These are phyloP conservation scores for Lunularia cruciata DNA, from an alignment of 225 moss, liverwort and hornwort species.

Conservation along the genomic window DNA sequence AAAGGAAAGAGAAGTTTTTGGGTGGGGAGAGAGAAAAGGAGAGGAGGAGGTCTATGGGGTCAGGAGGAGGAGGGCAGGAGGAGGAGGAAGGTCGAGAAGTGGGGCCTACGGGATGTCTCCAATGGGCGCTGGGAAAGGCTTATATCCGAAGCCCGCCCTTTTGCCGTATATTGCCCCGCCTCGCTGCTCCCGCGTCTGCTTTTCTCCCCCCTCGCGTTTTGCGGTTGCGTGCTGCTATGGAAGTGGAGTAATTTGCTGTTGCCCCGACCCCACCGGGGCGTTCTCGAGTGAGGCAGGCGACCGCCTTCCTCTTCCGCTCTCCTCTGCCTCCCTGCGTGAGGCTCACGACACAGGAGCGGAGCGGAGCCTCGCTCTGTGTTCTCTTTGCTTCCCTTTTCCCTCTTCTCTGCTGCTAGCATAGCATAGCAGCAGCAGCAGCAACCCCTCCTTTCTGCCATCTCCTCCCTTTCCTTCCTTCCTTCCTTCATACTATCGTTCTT, in stretches of 20 bases:
- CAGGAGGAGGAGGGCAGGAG: conserved; percentile 8
- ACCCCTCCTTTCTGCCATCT: neutral
- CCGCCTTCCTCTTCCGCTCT: conserved; percentile 19
- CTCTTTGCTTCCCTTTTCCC: neutral
- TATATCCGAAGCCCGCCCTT: conserved; percentile 21
- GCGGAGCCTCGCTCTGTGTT: neutral
- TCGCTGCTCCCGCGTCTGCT: neutral
- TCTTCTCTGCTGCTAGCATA: no score
- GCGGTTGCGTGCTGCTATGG: conserved; percentile 41
- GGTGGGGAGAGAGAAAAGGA: conserved; percentile 7
- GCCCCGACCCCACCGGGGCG: conserved; percentile 36
- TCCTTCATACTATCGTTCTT: conserved; percentile 1
- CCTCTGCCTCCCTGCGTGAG: conserved; percentile 35
- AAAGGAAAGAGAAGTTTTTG: neutral
- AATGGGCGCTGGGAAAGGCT: conserved; percentile 23
- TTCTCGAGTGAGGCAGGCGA: conserved; percentile 34
- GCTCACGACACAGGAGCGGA: conserved; percentile 34
- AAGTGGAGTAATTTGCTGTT: conserved; percentile 37
- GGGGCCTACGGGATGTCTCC: conserved; percentile 37
- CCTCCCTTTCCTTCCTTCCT: neutral
- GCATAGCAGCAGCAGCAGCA: neutral
- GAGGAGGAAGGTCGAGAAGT: conserved; percentile 25
- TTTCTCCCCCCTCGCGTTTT: conserved; percentile 33
- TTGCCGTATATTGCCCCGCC: conserved; percentile 38
- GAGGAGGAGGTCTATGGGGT: conserved; percentile 23